Conservation (phyloP, 2,329 filamentous ascomycete genomes). For the Trichoderma asperellum region DNA sequence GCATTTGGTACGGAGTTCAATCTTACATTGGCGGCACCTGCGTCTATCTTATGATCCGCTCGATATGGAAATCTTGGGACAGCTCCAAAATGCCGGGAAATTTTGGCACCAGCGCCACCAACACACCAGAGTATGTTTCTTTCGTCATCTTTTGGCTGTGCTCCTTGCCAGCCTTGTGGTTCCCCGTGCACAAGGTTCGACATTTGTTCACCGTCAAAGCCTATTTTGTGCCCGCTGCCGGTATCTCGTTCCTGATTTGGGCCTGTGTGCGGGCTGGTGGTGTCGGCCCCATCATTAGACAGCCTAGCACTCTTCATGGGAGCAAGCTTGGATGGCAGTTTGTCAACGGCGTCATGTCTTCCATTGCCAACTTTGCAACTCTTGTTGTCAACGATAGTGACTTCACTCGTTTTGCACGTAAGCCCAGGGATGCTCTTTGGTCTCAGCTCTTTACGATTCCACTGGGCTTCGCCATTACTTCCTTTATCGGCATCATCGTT, state of each 20-base stretch:
- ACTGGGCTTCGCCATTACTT: conserved; percentile 73
- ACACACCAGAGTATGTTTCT: conserved; percentile 73
- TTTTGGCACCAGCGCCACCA: conserved; percentile 67
- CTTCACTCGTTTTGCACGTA: conserved; percentile 80
- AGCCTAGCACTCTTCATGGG: conserved; percentile 65
- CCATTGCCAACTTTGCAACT: conserved; percentile 88
- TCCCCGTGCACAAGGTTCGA: conserved; percentile 84
- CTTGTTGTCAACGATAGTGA: conserved; percentile 83
- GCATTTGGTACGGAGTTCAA: conserved; percentile 87
- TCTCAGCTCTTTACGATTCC: conserved; percentile 79
- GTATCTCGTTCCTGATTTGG: conserved; percentile 87
- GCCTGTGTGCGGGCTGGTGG: conserved; percentile 79
- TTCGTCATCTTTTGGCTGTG: conserved; percentile 88
- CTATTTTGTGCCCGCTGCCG: conserved; percentile 80
- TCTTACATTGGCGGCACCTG: conserved; percentile 83
- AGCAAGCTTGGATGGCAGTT: conserved; percentile 78
- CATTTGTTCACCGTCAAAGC: conserved; percentile 92
- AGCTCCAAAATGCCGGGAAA: conserved; percentile 65
- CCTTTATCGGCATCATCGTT: conserved; percentile 81
- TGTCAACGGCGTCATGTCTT: conserved; percentile 83
- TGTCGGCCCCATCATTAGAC: conserved; percentile 78
- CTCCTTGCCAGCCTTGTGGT: conserved; percentile 84
- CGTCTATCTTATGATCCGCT: conserved; percentile 84
- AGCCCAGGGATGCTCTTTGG: conserved; percentile 76
- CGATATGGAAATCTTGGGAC: conserved; percentile 76